Conservation (phyloP, 805 yeast genomes). For the Barnettozyma californica region DNA sequence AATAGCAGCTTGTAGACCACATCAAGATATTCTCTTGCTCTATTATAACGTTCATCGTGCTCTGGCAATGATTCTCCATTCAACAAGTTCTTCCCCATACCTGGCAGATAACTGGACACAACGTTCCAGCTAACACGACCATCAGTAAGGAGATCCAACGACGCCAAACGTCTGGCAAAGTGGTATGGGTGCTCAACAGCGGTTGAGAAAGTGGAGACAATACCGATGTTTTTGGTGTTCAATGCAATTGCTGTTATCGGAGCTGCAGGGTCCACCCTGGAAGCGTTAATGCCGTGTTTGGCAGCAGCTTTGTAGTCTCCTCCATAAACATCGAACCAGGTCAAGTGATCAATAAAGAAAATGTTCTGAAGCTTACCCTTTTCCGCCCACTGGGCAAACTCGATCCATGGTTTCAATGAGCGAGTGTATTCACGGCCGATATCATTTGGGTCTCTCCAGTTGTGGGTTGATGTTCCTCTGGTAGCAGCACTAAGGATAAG, state of each 20-base stretch:
- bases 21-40: conserved; percentile 37
- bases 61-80: conserved; percentile 33
- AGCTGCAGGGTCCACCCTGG: conserved; percentile 32
- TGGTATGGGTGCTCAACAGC: neutral
- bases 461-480: conserved; percentile 26
- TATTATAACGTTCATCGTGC: conserved; percentile 36
- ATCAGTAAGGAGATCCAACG: conserved; percentile 36
- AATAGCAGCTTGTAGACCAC: conserved; percentile 35
- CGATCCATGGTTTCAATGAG: conserved; percentile 31
- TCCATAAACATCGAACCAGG: conserved; percentile 36
- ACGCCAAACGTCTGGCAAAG: conserved; percentile 27
- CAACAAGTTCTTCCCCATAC: conserved; percentile 35
- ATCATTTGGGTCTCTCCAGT: conserved; percentile 29
- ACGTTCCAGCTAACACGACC: conserved; percentile 44
- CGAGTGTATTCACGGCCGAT: conserved; percentile 9
- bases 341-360: conserved; percentile 36
- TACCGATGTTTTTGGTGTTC: conserved; percentile 34
- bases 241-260: conserved; percentile 34
- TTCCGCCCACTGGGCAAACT: conserved; percentile 33
- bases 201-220: conserved; percentile 39
- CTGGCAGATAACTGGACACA: conserved; percentile 37
- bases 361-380: conserved; percentile 34
- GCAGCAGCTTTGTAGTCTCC: conserved; percentile 34
- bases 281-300: conserved; percentile 24
- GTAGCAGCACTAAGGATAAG: conserved; percentile 35